Evolutionary conservation across 2,329 filamentous ascomycete genomes (phyloP).

Genomic region (Didymella sp.): DNA sequence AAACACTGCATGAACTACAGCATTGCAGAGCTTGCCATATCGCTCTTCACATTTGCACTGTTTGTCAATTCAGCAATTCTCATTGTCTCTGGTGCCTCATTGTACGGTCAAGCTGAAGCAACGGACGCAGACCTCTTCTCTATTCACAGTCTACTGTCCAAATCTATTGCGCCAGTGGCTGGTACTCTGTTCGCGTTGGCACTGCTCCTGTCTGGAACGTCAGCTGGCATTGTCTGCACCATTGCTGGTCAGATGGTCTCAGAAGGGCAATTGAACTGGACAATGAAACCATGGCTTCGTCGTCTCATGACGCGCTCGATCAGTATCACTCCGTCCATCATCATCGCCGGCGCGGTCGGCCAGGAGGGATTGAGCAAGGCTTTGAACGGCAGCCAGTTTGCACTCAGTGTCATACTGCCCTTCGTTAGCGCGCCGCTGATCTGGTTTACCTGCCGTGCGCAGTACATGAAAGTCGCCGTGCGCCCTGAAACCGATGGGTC

Average conservation of each 20-base stretch:
- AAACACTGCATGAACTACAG: slow-evolving; percentile 76
- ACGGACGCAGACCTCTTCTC: slow-evolving; percentile 78
- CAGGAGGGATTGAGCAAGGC: slow-evolving; percentile 72
- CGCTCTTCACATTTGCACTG: slow-evolving; percentile 81
- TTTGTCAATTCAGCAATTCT: slow-evolving; percentile 86
- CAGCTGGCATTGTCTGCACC: slow-evolving; percentile 86
- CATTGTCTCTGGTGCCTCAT: slow-evolving; percentile 78
- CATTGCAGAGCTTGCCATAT: slow-evolving; percentile 71
- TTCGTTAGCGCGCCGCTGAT: slow-evolving; percentile 84
- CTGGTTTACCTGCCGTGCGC: slow-evolving; percentile 80
- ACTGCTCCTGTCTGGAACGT: slow-evolving; percentile 78
- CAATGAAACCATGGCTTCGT: slow-evolving; percentile 76
- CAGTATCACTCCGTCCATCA: slow-evolving; percentile 81
- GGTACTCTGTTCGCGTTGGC: slow-evolving; percentile 86
- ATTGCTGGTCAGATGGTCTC: slow-evolving; percentile 89
- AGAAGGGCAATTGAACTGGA: slow-evolving; percentile 81
- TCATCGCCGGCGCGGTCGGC: slow-evolving; percentile 82
- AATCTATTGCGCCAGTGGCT: slow-evolving; percentile 73
- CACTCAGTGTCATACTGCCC: slow-evolving; percentile 77
- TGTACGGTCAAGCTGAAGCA: slow-evolving; percentile 67
- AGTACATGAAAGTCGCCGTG: slow-evolving; percentile 76
- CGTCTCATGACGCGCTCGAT: slow-evolving; percentile 79
- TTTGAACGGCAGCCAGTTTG: slow-evolving; percentile 79
- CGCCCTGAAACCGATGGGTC: background rate
- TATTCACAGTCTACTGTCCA: slow-evolving; percentile 76